Evolutionary conservation across 768 basidiomycete species (phyloP).

Genomic region (Tephrocybe sp.): DNA sequence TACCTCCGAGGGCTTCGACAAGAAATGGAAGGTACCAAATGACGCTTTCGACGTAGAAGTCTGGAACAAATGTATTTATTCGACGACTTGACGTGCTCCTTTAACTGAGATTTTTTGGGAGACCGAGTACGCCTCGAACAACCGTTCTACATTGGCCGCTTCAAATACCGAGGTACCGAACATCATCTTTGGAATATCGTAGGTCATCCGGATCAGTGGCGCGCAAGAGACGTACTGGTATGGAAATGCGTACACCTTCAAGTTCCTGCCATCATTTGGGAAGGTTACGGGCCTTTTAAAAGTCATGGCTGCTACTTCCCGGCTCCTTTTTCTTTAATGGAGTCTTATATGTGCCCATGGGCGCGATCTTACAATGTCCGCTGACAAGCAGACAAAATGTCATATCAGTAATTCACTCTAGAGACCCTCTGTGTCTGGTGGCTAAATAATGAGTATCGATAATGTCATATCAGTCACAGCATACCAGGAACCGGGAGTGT

Average conservation of each 20-base stretch:
- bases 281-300: neutral
- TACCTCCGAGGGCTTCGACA: constrained; percentile 11
- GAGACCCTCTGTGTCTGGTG: too few species aligned
- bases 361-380: too few species aligned
- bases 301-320: too few species aligned
- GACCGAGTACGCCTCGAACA: neutral
- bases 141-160: too few species aligned
- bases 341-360: neutral
- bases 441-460: too few species aligned
- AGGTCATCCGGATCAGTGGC: constrained; percentile 11
- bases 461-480: too few species aligned
- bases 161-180: constrained; percentile 6
- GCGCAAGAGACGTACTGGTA: neutral
- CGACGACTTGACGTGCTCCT: neutral
- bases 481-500: too few species aligned
- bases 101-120: neutral
- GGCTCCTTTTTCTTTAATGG: neutral
- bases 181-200: neutral
- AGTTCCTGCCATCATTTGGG: constrained; percentile 1
- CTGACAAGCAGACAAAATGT: too few species aligned
- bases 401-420: too few species aligned
- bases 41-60: neutral
- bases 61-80: constrained; percentile 1
- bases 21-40: constrained; percentile 7
- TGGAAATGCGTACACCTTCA: constrained; percentile 1